Evolutionary conservation across 1,284 basidiomycete species (phyloP).

Genomic region (Rhodotorula sp.): DNA sequence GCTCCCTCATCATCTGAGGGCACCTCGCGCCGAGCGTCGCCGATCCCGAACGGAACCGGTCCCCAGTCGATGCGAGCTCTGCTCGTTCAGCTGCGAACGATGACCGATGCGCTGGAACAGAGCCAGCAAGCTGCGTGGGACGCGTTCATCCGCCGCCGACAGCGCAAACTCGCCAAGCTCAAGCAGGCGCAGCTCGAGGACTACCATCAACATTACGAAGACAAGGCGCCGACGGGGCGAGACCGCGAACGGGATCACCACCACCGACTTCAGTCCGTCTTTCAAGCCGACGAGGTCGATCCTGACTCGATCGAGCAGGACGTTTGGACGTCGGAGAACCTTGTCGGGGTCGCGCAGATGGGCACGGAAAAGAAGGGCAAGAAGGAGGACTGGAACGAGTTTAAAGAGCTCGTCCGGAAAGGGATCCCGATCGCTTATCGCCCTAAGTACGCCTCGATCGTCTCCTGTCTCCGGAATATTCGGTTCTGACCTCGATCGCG

Average conservation of each 20-base stretch:
- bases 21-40: not conserved
- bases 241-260: constrained; percentile 61
- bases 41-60: constrained; percentile 44
- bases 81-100: constrained; percentile 74
- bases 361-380: constrained; percentile 65
- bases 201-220: constrained; percentile 8
- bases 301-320: not conserved
- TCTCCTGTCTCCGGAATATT: too few species aligned
- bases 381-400: constrained; percentile 73
- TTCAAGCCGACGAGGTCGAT: constrained; percentile 57
- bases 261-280: constrained; percentile 56
- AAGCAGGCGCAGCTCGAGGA: constrained; percentile 52
- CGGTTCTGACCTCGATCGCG: constrained; percentile 6
- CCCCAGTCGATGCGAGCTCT: constrained; percentile 72
- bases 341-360: constrained; percentile 86
- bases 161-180: constrained; percentile 51
- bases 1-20: constrained; percentile 2
- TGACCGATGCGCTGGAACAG: constrained; percentile 79
- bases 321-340: constrained; percentile 42
- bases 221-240: constrained; percentile 54
- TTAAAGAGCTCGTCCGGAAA: constrained; percentile 71
- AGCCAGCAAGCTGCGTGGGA: constrained; percentile 82
- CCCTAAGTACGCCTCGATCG: constrained; percentile 55
- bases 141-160: constrained; percentile 66
- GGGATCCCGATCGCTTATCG: constrained; percentile 88